phyloP scores from a whole-genome alignment of 129 eudicot genomes.

The Arctium lappa region DNA sequence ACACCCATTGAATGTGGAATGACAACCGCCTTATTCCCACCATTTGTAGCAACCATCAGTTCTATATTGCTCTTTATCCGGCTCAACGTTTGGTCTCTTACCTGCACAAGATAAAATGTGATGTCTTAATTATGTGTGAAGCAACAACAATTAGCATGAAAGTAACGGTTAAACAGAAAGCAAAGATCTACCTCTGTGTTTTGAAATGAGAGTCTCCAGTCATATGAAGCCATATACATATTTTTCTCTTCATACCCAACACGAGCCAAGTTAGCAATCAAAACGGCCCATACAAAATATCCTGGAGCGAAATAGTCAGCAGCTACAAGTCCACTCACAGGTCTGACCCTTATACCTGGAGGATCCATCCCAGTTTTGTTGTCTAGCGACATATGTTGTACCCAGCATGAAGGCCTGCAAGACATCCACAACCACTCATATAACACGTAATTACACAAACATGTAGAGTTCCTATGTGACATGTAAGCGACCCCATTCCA shows the following conservation, averaged over 20 bases:
- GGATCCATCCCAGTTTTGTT: constrained; percentile 96
- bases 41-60: constrained; percentile 90
- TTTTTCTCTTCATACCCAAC: constrained; percentile 93
- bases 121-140: not conserved
- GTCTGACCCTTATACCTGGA: constrained; percentile 78
- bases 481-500: not conserved
- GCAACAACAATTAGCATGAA: not conserved
- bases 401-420: constrained; percentile 94
- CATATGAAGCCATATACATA: constrained; percentile 98
- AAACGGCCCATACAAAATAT: constrained; percentile 97
- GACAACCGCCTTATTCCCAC: constrained; percentile 86
- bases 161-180: not conserved
- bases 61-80: constrained; percentile 92
- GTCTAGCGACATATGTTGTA: constrained; percentile 90
- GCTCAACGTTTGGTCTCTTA: constrained; percentile 90
- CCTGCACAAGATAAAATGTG: constrained; percentile 37
- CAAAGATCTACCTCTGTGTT: constrained; percentile 76
- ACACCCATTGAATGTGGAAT: constrained; percentile 99
- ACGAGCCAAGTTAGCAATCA: constrained; percentile 88
- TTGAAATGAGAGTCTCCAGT: constrained; percentile 95
- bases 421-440: constrained; percentile 11
- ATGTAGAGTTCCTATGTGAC: not conserved
- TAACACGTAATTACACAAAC: not conserved
- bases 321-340: constrained; percentile 94
- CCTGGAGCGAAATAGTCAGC: constrained; percentile 99